phyloP scores from a whole-genome alignment of 495 filamentous ascomycete genomes.

The Penicillium crystallinum region DNA sequence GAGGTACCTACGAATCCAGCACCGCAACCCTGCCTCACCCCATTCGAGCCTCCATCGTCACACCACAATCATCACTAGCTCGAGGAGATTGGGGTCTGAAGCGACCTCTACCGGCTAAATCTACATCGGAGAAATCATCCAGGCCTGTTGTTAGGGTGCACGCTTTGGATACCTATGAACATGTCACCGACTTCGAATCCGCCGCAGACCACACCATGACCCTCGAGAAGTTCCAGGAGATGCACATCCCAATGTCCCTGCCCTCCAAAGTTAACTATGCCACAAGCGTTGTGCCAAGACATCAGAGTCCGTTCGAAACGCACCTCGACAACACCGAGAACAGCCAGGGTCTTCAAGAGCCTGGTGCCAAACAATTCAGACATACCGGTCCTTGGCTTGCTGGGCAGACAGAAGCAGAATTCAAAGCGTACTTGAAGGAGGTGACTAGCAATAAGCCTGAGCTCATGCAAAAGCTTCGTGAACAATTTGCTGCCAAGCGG shows the following conservation, averaged over 20 bases:
- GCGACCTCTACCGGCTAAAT: constrained; percentile 68
- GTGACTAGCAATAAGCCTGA: constrained; percentile 56
- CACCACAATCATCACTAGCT: constrained; percentile 64
- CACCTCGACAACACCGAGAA: constrained; percentile 44
- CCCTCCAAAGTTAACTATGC: constrained; percentile 30
- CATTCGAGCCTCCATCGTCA: constrained; percentile 79
- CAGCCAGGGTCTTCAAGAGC: constrained; percentile 25
- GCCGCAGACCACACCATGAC: constrained; percentile 78
- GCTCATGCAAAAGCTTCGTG: constrained; percentile 57
- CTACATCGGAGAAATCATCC: constrained; percentile 61
- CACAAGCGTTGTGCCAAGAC: constrained; percentile 27
- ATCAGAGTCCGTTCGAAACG: constrained; percentile 49
- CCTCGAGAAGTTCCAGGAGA: constrained; percentile 80
- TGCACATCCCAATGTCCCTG: constrained; percentile 60
- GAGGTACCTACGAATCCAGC: constrained; percentile 45
- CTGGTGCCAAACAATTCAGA: constrained; percentile 35
- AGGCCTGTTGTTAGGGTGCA: constrained; percentile 66
- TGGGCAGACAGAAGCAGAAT: constrained; percentile 67
- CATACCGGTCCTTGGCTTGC: constrained; percentile 74
- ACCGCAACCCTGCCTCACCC: constrained; percentile 73
- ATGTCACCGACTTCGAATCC: constrained; percentile 85
- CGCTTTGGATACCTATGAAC: constrained; percentile 79
- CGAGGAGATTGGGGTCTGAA: constrained; percentile 96
- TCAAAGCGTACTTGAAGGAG: constrained; percentile 59
- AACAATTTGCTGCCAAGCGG: constrained; percentile 36